These are phyloP conservation scores for Suillus clintonianus DNA, from an alignment of 768 basidiomycete species.

Conservation along the genomic window DNA sequence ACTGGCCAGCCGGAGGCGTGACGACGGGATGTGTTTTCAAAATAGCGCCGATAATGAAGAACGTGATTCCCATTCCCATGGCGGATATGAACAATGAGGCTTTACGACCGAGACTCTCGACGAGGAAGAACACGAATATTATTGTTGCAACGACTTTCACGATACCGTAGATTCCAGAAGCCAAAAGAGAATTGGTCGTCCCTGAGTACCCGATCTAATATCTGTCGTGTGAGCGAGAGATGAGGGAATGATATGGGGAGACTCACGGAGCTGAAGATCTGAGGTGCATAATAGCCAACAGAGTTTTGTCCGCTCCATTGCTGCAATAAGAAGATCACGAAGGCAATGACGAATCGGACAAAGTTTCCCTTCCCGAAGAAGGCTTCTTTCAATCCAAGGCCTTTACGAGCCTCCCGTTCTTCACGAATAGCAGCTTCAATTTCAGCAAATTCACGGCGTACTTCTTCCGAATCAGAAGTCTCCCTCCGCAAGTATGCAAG, in stretches of 20 bases:
- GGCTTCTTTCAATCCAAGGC: conserved; percentile 67
- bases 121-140: conserved; percentile 66
- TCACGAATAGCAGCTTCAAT: conserved; percentile 80
- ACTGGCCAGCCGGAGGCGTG: conserved; percentile 42
- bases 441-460: conserved; percentile 70
- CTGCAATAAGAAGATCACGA: conserved; percentile 76
- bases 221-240: not conserved
- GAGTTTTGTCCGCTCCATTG: conserved; percentile 88
- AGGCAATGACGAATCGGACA: conserved; percentile 82
- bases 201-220: conserved; percentile 66
- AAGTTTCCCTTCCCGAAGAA: conserved; percentile 83
- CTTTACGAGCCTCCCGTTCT: conserved; percentile 65
- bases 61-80: conserved; percentile 75
- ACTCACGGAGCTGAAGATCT: conserved; percentile 67
- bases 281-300: conserved; percentile 75
- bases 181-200: conserved; percentile 61
- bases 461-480: conserved; percentile 38
- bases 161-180: conserved; percentile 70
- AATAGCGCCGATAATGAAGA: conserved; percentile 84
- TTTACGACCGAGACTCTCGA: conserved; percentile 70
- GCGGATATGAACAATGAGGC: conserved; percentile 72
- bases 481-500: conserved; percentile 66
- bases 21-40: conserved; percentile 69
- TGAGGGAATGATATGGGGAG: not conserved
- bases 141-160: conserved; percentile 69